Evolutionary conservation across 305 asterid species (phyloP).

Genomic region (Fraxinus nigra): DNA sequence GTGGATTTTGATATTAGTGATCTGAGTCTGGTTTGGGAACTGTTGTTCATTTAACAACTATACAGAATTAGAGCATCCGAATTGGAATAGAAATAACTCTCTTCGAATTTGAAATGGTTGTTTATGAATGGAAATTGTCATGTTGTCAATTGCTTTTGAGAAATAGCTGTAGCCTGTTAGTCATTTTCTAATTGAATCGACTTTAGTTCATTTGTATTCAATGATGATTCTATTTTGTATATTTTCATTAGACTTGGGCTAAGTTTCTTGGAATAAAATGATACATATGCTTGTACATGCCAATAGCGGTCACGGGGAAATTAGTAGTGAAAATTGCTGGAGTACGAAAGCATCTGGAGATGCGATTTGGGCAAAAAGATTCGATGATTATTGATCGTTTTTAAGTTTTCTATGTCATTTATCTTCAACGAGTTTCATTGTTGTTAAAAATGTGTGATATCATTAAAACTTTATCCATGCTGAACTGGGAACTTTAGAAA

Average conservation of each 20-base stretch:
- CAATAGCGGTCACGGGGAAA: background rate
- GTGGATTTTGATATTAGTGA: background rate
- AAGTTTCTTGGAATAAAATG: background rate
- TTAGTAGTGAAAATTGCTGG: background rate
- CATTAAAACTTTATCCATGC: background rate
- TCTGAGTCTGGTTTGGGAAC: background rate
- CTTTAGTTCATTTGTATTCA: background rate
- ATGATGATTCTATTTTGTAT: background rate
- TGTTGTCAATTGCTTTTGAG: background rate
- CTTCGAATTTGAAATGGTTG: background rate
- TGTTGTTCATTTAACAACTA: background rate
- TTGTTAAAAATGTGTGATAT: background rate
- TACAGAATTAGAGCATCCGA: background rate
- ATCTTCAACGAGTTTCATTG: background rate
- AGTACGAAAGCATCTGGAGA: background rate
- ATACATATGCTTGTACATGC: background rate
- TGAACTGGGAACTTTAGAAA: background rate
- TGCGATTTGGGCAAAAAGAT: background rate
- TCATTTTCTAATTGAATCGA: background rate
- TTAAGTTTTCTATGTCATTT: background rate
- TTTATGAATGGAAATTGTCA: background rate
- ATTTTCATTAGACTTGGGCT: background rate
- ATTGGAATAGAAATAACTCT: background rate
- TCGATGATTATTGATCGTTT: background rate
- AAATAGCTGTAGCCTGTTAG: background rate